A percentile compares a stretch with the other conserved stretches of the same genome.
Evolutionary conservation across 1,284 basidiomycete species (phyloP).

Genomic region (Erythrobasidium hasegawianum): DNA sequence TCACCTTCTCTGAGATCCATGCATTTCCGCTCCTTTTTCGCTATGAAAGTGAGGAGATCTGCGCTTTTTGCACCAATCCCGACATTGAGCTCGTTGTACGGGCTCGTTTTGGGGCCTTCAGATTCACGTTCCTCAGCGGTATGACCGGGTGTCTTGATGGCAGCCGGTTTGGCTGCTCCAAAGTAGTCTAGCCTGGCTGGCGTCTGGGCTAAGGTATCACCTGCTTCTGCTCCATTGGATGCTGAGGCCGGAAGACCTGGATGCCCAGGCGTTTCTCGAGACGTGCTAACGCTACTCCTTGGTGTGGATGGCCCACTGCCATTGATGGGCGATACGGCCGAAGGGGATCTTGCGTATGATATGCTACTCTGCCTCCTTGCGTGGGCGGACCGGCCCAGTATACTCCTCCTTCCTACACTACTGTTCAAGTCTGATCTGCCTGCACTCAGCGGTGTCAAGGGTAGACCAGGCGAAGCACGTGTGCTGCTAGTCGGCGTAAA

Average conservation of each 20-base stretch:
- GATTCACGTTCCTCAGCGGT: background rate
- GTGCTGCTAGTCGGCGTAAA: background rate
- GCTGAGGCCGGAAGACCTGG: constrained; percentile 4
- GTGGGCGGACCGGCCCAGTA: constrained; percentile 29
- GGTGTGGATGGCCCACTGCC: background rate
- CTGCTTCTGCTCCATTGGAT: background rate
- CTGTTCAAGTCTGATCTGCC: background rate
- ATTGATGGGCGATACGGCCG: background rate
- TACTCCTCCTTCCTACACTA: constrained; percentile 29
- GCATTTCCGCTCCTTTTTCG: constrained; percentile 48
- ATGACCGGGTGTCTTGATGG: background rate
- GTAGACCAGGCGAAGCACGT: background rate
- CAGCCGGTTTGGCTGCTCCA: background rate
- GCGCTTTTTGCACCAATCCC: constrained; percentile 34
- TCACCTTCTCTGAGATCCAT: constrained; percentile 48
- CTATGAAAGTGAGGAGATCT: constrained; percentile 47
- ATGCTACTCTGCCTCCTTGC: constrained; percentile 35
- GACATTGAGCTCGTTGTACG: constrained; percentile 10
- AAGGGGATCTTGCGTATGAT: constrained; percentile 28
- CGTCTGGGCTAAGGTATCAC: background rate
- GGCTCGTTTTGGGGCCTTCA: background rate
- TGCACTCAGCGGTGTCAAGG: background rate
- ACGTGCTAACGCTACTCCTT: background rate
- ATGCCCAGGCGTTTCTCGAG: background rate
- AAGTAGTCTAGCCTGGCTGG: background rate